Base-by-base conservation (phyloP, 345 rosid genomes). In the Atalantia buxifolia region DNA sequence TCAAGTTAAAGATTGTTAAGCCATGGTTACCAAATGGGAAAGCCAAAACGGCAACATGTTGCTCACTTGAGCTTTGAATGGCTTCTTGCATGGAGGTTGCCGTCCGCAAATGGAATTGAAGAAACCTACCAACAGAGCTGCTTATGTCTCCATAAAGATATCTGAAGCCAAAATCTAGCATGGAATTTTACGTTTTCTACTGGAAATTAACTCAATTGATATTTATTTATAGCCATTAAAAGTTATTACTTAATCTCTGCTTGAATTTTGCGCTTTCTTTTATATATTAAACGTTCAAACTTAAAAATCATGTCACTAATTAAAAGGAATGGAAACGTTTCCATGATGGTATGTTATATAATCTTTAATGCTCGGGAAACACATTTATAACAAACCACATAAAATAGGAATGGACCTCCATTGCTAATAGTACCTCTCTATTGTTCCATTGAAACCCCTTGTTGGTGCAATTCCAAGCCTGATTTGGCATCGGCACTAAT, bases 21-120 rank as follows among this genome's bases (percentile, higher is more conserved):
- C 88, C 88, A 72, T 92, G 96, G 76, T 87, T 79, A 31, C 88
- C 85, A 36, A 87, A 90, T 22, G 93, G 93, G 76, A 91, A 92
- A 27, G 93, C 91, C 31, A 92, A 80, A 42, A 88, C 85, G 0
- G 90, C 91, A 5, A 89, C 88, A 79, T 89, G 95, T 50, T 42
- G 79, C 33, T n/a, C 48, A 25, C 6, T 16, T 57, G 33, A 72
- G 50, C 33, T 35, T 57, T 72, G 76, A 72, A n/a, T 31, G 13
- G 50, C 50, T 42, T 7, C 66, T 28, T 27, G 19, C 76, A 73
- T 59, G 24, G 36, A 40, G 18, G 42, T 64, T 64, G 16, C 50
- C 50, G 4, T 42, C 50, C 50, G 50, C 13, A 45, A 3, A 13
- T 13, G 50, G 50, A 12, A 45, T 45, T 45, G 18, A 13, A 45